Evolutionary conservation across 768 basidiomycete genomes (phyloP).

Genomic region (Tricholoma saponaceum): DNA sequence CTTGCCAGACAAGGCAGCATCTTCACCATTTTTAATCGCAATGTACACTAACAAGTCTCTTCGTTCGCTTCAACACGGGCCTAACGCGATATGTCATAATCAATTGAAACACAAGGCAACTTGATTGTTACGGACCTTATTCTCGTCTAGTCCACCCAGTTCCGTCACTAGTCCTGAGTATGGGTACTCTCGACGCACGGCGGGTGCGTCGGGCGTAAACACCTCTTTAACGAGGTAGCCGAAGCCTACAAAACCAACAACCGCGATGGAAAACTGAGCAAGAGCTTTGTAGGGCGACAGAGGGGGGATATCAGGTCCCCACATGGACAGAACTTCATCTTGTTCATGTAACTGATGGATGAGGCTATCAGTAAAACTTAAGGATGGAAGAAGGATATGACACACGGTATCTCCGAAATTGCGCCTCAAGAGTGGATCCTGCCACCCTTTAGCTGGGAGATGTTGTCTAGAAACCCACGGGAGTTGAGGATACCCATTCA

Average conservation of each 20-base stretch:
- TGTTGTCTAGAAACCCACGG: slow-evolving; percentile 65
- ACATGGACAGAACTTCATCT: slow-evolving; percentile 82
- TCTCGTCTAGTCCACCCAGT: slow-evolving; percentile 74
- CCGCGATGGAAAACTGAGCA: slow-evolving; percentile 60
- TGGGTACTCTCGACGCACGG: slow-evolving; percentile 72
- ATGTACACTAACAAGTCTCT: slow-evolving; percentile 5
- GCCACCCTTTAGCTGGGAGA: slow-evolving; percentile 65
- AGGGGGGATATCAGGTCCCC: slow-evolving; percentile 76
- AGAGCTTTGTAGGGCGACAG: slow-evolving; percentile 57
- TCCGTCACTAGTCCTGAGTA: slow-evolving; percentile 71
- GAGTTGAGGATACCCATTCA: slow-evolving; percentile 69
- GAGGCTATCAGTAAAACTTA: slow-evolving; percentile 8
- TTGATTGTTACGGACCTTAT: slow-evolving; percentile 52
- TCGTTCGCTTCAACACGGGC: slow-evolving; percentile 22
- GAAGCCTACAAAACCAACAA: slow-evolving; percentile 57
- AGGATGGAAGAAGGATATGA: slow-evolving; percentile 4
- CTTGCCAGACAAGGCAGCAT: background rate
- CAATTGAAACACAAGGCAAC: background rate
- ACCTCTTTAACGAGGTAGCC: slow-evolving; percentile 55
- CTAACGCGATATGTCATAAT: slow-evolving; percentile 13
- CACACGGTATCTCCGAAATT: slow-evolving; percentile 77
- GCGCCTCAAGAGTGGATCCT: slow-evolving; percentile 70
- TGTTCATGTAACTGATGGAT: slow-evolving; percentile 67
- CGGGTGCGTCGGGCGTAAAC: slow-evolving; percentile 58
- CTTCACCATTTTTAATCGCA: background rate